phyloP scores from a whole-genome alignment of 2,329 filamentous ascomycete species.

The Tricladium varicosporioides region DNA sequence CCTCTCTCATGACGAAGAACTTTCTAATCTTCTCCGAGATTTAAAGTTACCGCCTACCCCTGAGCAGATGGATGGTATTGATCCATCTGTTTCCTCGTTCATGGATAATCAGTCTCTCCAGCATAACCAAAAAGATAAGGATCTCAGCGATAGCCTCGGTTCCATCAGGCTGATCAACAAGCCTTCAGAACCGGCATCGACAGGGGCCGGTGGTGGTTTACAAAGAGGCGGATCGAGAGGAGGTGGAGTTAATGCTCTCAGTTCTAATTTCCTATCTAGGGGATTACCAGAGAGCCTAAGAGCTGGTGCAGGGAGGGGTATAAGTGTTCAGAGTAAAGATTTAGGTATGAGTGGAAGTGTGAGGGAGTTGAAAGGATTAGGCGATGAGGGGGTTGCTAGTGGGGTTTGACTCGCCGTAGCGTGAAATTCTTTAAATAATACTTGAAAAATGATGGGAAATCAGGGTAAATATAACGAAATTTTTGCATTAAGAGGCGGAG shows the following conservation, averaged over 20 bases:
- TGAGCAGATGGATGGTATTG: slow-evolving; percentile 18
- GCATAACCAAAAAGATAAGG: not conserved
- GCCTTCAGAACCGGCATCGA: too few relatives aligned
- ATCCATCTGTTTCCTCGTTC: not conserved
- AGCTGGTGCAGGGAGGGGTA: not conserved
- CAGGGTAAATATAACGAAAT: too few relatives aligned
- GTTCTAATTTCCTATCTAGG: too few relatives aligned
- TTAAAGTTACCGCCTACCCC: slow-evolving; percentile 20
- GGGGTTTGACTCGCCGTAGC: not conserved
- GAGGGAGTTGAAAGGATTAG: slow-evolving; percentile 2
- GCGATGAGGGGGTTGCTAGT: not conserved
- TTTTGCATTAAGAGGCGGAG: too few relatives aligned
- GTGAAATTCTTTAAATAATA: not conserved
- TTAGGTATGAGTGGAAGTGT: not conserved
- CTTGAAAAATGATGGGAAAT: not conserved
- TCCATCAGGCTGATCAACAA: not conserved
- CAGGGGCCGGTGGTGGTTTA: not conserved
- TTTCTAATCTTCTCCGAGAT: slow-evolving; percentile 13
- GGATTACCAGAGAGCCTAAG: not conserved
- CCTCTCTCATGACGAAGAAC: slow-evolving; percentile 12
- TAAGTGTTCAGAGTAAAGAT: not conserved
- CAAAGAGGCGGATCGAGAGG: not conserved
- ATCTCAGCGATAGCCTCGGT: not conserved
- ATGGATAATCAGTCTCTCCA: not conserved
- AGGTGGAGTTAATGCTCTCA: not conserved